Percentiles rank a stretch among this genome's conserved stretches.
These are phyloP conservation scores for Zygotorulaspora chibaensis DNA, from an alignment of 805 yeast species.

Conservation along the genomic window DNA sequence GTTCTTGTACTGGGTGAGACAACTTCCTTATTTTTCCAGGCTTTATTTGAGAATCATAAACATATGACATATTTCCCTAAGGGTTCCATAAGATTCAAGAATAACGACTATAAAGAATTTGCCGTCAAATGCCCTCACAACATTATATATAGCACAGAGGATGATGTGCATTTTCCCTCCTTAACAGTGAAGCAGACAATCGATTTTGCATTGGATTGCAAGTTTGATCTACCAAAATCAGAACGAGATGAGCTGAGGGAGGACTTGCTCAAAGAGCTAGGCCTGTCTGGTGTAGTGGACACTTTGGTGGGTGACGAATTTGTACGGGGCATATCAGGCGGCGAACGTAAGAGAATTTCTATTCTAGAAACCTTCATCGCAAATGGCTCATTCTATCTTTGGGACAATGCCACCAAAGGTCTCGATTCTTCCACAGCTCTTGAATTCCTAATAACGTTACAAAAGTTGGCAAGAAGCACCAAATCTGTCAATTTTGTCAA, in stretches of 20 bases:
- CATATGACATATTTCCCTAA: slow-evolving; percentile 20
- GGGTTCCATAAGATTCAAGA: slow-evolving; percentile 23
- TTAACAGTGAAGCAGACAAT: slow-evolving; percentile 53
- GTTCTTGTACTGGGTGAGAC: slow-evolving; percentile 28
- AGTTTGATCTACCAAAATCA: slow-evolving; percentile 26
- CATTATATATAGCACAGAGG: slow-evolving; percentile 44
- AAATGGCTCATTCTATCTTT: slow-evolving; percentile 45
- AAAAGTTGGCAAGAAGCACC: slow-evolving; percentile 39
- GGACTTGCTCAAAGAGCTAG: slow-evolving; percentile 32
- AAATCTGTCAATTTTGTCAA: slow-evolving; percentile 44
- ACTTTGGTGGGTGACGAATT: slow-evolving; percentile 62
- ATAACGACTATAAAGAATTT: slow-evolving; percentile 21
- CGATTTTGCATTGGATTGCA: slow-evolving; percentile 50
- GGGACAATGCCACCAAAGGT: slow-evolving; percentile 53
- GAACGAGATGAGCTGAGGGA: slow-evolving; percentile 32
- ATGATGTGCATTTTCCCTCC: slow-evolving; percentile 54
- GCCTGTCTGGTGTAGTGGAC: slow-evolving; percentile 49
- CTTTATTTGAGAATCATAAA: slow-evolving; percentile 22
- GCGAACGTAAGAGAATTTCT: slow-evolving; percentile 62
- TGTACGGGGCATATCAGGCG: slow-evolving; percentile 63
- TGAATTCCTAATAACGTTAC: slow-evolving; percentile 43
- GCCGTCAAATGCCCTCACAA: slow-evolving; percentile 26
- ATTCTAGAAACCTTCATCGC: slow-evolving; percentile 53
- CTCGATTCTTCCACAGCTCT: slow-evolving; percentile 48
- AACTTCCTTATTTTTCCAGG: slow-evolving; percentile 24